Conservation (phyloP, 1,284 basidiomycete genomes). For the Papiliotrema nemorosa region DNA sequence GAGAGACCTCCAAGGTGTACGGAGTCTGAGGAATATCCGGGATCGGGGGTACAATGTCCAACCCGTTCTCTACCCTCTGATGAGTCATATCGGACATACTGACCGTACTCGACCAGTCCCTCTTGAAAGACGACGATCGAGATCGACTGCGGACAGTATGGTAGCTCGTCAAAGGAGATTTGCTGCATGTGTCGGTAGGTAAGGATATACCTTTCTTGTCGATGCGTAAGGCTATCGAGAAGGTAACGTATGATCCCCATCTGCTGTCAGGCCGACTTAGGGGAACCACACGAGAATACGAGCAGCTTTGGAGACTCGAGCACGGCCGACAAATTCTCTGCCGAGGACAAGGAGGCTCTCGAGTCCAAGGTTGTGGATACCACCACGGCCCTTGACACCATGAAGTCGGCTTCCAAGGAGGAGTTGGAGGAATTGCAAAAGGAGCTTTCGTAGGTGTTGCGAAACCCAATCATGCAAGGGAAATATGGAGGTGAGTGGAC, state of each 20-base stretch:
- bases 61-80: no score
- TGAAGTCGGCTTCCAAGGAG: slow-evolving; percentile 81
- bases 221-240: slow-evolving; percentile 11
- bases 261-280: slow-evolving; percentile 8
- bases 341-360: slow-evolving; percentile 87
- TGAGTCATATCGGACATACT: no score
- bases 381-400: slow-evolving; percentile 83
- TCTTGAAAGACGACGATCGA: no score
- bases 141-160: no score
- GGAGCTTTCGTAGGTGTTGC: slow-evolving; percentile 63
- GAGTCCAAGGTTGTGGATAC: slow-evolving; percentile 78
- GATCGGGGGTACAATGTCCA: no score
- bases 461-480: neutral
- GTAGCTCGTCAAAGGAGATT: neutral
- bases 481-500: neutral
- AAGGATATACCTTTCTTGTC: neutral
- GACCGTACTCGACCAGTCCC: no score
- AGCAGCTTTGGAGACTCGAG: neutral
- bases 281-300: neutral
- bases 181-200: neutral
- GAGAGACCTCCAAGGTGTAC: no score
- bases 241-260: slow-evolving; percentile 26
- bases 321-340: no score
- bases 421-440: slow-evolving; percentile 94
- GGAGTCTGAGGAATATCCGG: no score